A percentile compares a stretch with the other conserved stretches of the same genome.
Conservation (phyloP, 345 rosid genomes). For the Arabidopsis thaliana region TAIR10.1 NC_003074.8:5865001-5865500, state of each 20-base stretch:
- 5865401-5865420: neutral
- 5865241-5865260: neutral
- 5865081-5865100: slow-evolving; percentile 53
- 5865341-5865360: neutral
- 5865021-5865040: slow-evolving; percentile 34
- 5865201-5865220: neutral
- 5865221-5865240: neutral
- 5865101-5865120: slow-evolving; percentile 38
- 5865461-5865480: neutral
- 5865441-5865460: neutral
- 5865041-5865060: slow-evolving; percentile 52
- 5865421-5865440: neutral
- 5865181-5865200: neutral
- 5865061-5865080: slow-evolving; percentile 79
- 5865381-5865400: neutral
- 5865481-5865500: neutral
- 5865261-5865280: neutral
- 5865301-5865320: neutral
- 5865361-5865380: neutral
- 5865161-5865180: slow-evolving; percentile 29
- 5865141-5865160: slow-evolving; percentile 42
- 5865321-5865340: neutral
- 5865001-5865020: slow-evolving; percentile 28
- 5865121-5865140: slow-evolving; percentile 23
- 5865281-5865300: too few relatives aligned